Evolutionary conservation across 2,329 filamentous ascomycete species (phyloP).

Genomic region (Hypoxylon sp.): DNA sequence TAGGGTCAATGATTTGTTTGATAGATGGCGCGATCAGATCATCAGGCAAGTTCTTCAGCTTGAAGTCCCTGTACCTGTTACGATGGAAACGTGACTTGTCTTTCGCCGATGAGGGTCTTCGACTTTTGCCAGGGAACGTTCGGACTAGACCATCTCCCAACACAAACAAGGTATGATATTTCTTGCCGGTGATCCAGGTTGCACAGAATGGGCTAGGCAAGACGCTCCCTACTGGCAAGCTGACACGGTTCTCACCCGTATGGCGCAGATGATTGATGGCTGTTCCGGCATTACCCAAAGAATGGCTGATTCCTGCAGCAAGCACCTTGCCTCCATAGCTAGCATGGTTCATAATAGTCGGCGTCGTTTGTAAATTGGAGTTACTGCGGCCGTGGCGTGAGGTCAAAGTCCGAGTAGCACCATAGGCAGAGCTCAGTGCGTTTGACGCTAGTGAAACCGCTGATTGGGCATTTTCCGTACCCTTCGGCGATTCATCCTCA

Average conservation of each 20-base stretch:
- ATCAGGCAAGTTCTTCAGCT: constrained; percentile 69
- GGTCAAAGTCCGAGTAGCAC: constrained; percentile 70
- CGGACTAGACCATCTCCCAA: constrained; percentile 72
- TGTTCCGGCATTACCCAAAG: constrained; percentile 76
- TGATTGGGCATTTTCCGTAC: constrained; percentile 59
- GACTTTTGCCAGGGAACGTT: constrained; percentile 67
- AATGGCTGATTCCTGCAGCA: constrained; percentile 77
- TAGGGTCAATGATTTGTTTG: constrained; percentile 63
- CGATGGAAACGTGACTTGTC: constrained; percentile 62
- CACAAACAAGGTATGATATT: constrained; percentile 69
- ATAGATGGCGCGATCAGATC: constrained; percentile 65
- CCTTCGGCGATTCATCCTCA: constrained; percentile 56
- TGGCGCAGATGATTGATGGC: constrained; percentile 76
- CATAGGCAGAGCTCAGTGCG: constrained; percentile 74
- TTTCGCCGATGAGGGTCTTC: constrained; percentile 62
- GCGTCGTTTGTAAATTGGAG: constrained; percentile 52
- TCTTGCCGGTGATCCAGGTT: constrained; percentile 70
- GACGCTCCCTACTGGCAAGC: constrained; percentile 66
- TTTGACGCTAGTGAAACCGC: constrained; percentile 76
- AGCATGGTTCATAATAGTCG: constrained; percentile 65
- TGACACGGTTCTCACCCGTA: constrained; percentile 77
- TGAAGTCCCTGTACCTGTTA: constrained; percentile 71
- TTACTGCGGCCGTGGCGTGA: constrained; percentile 63
- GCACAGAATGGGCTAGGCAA: constrained; percentile 66
- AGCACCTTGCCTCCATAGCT: constrained; percentile 77